Percentiles rank a stretch among this genome's conserved stretches.
These are phyloP conservation scores for Neurospora sp. DNA, from an alignment of 2,329 filamentous ascomycete species.

Conservation along the genomic window DNA sequence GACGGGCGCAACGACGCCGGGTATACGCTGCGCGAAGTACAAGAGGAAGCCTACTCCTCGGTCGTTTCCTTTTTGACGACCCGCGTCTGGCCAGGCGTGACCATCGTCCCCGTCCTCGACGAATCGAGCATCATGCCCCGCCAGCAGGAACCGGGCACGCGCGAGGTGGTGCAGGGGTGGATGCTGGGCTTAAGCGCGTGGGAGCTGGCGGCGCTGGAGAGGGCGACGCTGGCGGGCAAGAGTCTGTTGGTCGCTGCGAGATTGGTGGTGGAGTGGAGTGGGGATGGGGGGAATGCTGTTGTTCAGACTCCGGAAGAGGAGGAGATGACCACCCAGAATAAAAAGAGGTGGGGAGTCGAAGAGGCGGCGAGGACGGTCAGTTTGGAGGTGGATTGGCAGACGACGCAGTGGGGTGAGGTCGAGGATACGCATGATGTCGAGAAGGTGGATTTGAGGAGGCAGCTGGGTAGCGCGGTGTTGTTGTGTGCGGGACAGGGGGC, in stretches of 20 bases:
- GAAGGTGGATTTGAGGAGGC: slow-evolving; percentile 76
- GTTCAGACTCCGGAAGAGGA: slow-evolving; percentile 15
- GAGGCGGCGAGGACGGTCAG: slow-evolving; percentile 54
- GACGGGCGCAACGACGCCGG: slow-evolving; percentile 34
- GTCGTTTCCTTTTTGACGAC: slow-evolving; percentile 63
- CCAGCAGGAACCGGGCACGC: slow-evolving; percentile 64
- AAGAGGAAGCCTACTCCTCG: slow-evolving; percentile 57
- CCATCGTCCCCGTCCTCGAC: slow-evolving; percentile 72
- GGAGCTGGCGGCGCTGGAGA: slow-evolving; percentile 80
- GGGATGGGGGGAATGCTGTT: slow-evolving; percentile 35
- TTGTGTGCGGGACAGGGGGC: slow-evolving; percentile 27
- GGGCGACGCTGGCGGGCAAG: slow-evolving; percentile 76
- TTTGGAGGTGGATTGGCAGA: slow-evolving; percentile 86
- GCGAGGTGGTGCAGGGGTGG: slow-evolving; percentile 70
- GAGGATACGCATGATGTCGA: slow-evolving; percentile 98
- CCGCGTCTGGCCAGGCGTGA: slow-evolving; percentile 74
- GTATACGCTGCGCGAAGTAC: slow-evolving; percentile 59
- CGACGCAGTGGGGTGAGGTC: slow-evolving; percentile 84
- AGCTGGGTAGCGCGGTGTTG: slow-evolving; percentile 78
- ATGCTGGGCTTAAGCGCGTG: slow-evolving; percentile 60
- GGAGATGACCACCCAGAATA: slow-evolving; percentile 15
- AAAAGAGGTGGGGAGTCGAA: slow-evolving; percentile 4
- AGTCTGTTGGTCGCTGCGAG: slow-evolving; percentile 69
- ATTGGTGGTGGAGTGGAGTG: slow-evolving; percentile 79
- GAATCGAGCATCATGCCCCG: slow-evolving; percentile 64